Base-by-base conservation (phyloP, 345 rosid genomes). In the Ricinus communis region DNA sequence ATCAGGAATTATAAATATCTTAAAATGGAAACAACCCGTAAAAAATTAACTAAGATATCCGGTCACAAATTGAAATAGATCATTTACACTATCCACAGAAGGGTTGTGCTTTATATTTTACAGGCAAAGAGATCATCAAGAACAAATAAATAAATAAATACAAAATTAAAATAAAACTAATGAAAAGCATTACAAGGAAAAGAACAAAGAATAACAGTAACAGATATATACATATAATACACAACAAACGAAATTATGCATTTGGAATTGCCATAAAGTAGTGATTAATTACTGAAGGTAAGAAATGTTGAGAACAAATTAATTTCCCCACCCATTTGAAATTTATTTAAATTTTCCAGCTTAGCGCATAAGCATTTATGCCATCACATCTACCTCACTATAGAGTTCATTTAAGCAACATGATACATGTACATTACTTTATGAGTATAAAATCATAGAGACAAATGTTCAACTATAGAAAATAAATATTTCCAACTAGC, bases 401-500 rank as follows among this genome's bases (percentile, higher is more conserved):
- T 2, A 67, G 28, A 36, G n/a, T n/a, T n/a, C 56, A 65, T 19
- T 18, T 8, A 47, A 47, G 8, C 43, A 62, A 61, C 16, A 13
- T 8, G 0, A 38, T 62, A 21, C 47, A 24, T 8, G 13, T 12
- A 62, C 28, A 21, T 13, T 12, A 13, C 0, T 64, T 64, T 15
- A 46, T 45, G 36, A 22, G 33, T 3, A 62, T 24, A 12, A 10
- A 41, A 24, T 8, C 66, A 41, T 2, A 41, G 6, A 43, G 1
- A 38, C 8, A 46, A 7, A 21, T 11, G 50, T 45, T 65, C 24
- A 30, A 54, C n/a, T 25, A 12, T 76, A 22, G 8, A 31, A 10
- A 33, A 25, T 14, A 27, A 22, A 40, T 22, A 65, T 70, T 68
- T 70, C 47, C 58, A 46, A 14, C 33, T 70, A 65, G 41, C 47